A percentile compares a stretch with the other conserved stretches of the same genome.
phyloP scores from a whole-genome alignment of 352 stramenopile species.

The Phytopythium boreale region DNA sequence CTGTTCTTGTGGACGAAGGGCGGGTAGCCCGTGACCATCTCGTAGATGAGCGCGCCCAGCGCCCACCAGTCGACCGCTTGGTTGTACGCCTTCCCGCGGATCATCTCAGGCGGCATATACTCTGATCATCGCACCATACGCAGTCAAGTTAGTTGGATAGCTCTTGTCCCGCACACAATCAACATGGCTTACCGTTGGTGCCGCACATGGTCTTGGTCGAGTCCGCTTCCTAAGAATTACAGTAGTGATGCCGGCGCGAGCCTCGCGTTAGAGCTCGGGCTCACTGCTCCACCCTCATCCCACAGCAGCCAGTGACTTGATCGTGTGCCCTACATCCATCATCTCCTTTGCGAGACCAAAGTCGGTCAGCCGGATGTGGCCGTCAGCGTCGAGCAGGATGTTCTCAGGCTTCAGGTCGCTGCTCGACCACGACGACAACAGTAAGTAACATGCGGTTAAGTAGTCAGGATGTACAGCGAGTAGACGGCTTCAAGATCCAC shows the following conservation, averaged over 20 bases:
- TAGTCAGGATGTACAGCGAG: background rate
- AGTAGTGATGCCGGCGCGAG: background rate
- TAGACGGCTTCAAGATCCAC: background rate
- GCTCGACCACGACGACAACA: background rate
- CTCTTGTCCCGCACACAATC: no score
- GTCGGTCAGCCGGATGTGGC: conserved; percentile 84
- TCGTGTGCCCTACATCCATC: conserved; percentile 29
- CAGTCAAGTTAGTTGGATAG: background rate
- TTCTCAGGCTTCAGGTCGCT: conserved; percentile 84
- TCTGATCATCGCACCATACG: conserved; percentile 21
- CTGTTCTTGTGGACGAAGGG: conserved; percentile 80
- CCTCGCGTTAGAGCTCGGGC: conserved; percentile 3
- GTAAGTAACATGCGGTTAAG: no score
- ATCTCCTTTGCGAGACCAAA: conserved; percentile 86
- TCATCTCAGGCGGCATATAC: conserved; percentile 88
- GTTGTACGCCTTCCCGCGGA: conserved; percentile 80
- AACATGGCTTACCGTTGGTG: conserved; percentile 48
- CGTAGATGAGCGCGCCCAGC: conserved; percentile 78
- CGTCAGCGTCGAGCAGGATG: conserved; percentile 71
- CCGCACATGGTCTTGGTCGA: conserved; percentile 82
- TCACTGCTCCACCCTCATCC: background rate
- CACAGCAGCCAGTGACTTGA: background rate
- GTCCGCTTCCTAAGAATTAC: conserved; percentile 47
- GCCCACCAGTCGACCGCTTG: conserved; percentile 88
- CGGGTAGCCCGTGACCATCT: conserved; percentile 86